Evolutionary conservation across 2,329 filamentous ascomycete genomes (phyloP).

Genomic region (Venturia carpophila): DNA sequence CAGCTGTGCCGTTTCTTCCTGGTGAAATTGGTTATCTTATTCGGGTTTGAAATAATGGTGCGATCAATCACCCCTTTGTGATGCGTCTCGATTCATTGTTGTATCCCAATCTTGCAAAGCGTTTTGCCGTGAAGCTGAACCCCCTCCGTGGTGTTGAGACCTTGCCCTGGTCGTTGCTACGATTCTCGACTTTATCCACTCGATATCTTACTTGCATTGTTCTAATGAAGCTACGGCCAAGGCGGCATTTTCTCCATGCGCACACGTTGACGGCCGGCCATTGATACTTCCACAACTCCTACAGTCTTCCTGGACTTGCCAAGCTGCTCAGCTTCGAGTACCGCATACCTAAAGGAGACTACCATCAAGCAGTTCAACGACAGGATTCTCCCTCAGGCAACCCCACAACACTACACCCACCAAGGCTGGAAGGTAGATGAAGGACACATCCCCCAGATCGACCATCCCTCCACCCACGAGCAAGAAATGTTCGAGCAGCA

Average conservation of each 20-base stretch:
- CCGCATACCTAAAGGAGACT: slow-evolving; percentile 82
- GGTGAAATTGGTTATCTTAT: not conserved
- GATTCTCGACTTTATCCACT: not conserved
- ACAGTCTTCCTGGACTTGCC: slow-evolving; percentile 11
- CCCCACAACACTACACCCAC: slow-evolving; percentile 31
- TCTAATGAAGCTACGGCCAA: not conserved
- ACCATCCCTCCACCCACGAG: slow-evolving; percentile 91
- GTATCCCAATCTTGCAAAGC: not conserved
- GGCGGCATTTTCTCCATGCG: no score
- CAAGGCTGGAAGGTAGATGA: slow-evolving; percentile 57
- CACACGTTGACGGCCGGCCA: slow-evolving; percentile 51
- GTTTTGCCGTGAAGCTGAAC: not conserved
- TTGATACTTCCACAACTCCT: slow-evolving; percentile 51
- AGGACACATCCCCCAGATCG: slow-evolving; percentile 80
- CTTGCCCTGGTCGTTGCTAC: not conserved
- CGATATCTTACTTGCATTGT: not conserved
- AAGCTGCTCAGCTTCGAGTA: slow-evolving; percentile 63
- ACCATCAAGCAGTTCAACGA: slow-evolving; percentile 84
- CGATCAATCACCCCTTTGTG: not conserved
- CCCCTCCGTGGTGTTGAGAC: not conserved
- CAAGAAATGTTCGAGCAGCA: slow-evolving; percentile 96
- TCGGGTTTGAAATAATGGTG: not conserved
- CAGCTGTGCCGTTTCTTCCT: not conserved
- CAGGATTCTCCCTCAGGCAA: slow-evolving; percentile 19
- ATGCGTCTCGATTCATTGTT: not conserved